Base-by-base conservation (phyloP, 2,329 filamentous ascomycete species). In the Grosmannia penicillata region DNA sequence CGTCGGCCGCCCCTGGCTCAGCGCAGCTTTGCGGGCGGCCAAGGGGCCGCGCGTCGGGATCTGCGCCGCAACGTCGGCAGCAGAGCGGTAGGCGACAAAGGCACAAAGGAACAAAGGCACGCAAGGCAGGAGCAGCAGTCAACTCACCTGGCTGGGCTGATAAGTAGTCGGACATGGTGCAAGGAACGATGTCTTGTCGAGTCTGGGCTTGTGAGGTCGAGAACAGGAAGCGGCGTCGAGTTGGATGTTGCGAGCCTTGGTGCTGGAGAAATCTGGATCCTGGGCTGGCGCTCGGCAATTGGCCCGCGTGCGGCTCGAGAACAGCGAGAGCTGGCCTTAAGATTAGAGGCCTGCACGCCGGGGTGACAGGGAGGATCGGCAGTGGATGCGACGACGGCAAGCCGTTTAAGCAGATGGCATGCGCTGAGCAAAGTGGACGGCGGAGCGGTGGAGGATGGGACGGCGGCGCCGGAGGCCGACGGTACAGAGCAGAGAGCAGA, bases 71-170 rank as follows among this genome's bases (percentile, higher is more conserved):
- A n/a, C n/a, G n/a, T n/a, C n/a, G n/a, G n/a, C n/a, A n/a, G n/a
- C n/a, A n/a, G n/a, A n/a, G n/a, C n/a, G 28, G 28, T 30, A 14
- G 28, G 28, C 15, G 28, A 26, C 22, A n/a, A 8, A 25, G 14
- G 33, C 33, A 26, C 33, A 36, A 9, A 25, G 8, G 6, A 7
- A 35, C 33, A 35, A 22, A 11, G 14, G 23, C 19, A 29, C 23
- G 4, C 21, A 33, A n/a, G n/a, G n/a, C n/a, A n/a, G n/a, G n/a
- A n/a, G n/a, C n/a, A n/a, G n/a, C 23, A 28, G 11, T 19, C 23
- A 21, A 30, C 43, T 26, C 41, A 45, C 43, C 43, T 45, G 37
- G 29, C 39, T 44, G 42, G 39, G 34, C 34, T 25, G 43, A 41
- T 33, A 43, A 40, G 29, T 40, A 40, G 25, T 42, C 39, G n/a